Base-by-base conservation (phyloP, 106 monocot species). In the Alisma plantagoaquatica region DNA sequence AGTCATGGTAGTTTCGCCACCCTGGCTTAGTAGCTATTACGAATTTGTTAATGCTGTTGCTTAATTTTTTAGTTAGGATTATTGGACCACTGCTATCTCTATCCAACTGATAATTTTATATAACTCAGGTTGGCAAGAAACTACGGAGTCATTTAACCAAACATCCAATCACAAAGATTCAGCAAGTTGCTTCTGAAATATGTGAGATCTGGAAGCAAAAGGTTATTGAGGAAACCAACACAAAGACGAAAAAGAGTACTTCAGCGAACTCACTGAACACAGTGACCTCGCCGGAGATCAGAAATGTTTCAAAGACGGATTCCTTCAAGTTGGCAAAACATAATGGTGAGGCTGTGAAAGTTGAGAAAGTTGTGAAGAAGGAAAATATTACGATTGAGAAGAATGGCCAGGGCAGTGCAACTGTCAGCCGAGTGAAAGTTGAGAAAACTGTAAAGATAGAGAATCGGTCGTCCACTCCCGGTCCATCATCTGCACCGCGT, bases 111-210 rank as follows among this genome's bases (percentile, higher is more conserved):
- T 33, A 9, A 22, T 9, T 53, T 43, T 6, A 31, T 44, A 27
- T 25, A 43, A 53, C 52, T 29, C 65, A 96, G 96, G 96, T 89
- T 54, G 96, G 96, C 3, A 96, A 89, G 67, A 74, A 71, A 26
- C 77, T 89, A 28, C 74, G 81, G 4, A 20, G 19, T 46, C 41
- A 59, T 30, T 75, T 96, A 27, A 73, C 84, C 29, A 96, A 89
- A 56, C 96, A 96, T 55, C 71, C 96, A 10, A 33, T 82, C 21
- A 53, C 64, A 26, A 80, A 71, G 62, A 96, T 96, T 41, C 80
- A 84, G 50, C 24, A 64, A 4, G 64, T 76, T 30, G 84, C 96
- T 32, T 65, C 88, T 35, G 89, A 96, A 43, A 57, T 96, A 32
- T 51, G 88, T 33, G 61, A 68, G 15, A 60, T 56, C 41, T 96